Percentiles rank a stretch among this genome's conserved stretches.
These are phyloP conservation scores for Fagopyrum tataricum DNA, from an alignment of 148 eudicot species.

Conservation along the genomic window DNA sequence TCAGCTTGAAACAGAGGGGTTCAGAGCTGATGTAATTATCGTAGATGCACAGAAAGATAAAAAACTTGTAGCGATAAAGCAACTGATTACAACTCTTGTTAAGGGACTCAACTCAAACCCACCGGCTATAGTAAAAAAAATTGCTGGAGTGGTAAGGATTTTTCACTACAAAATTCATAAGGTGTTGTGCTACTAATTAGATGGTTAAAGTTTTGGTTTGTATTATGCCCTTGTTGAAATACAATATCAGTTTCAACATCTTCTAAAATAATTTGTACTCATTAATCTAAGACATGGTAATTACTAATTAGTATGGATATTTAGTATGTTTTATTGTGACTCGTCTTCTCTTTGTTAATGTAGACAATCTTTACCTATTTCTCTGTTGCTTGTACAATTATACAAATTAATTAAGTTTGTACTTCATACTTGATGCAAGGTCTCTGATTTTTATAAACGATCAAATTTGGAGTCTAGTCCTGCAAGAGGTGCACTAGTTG, in stretches of 20 bases:
- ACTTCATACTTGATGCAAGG: constrained; percentile 30
- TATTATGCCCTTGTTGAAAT: too few species aligned
- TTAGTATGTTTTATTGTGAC: not conserved
- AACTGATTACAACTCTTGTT: constrained; percentile 64
- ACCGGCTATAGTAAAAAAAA: constrained; percentile 81
- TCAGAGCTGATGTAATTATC: constrained; percentile 70
- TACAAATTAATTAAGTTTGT: not conserved
- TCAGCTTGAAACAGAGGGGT: constrained; percentile 65
- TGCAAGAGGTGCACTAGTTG: constrained; percentile 51
- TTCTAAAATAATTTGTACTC: too few species aligned
- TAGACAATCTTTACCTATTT: not conserved
- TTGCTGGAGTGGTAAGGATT: constrained; percentile 79
- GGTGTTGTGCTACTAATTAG: too few species aligned
- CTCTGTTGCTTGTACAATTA: not conserved
- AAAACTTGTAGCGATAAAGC: constrained; percentile 87
- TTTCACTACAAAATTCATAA: not conserved
- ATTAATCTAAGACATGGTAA: too few species aligned
- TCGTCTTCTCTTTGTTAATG: not conserved
- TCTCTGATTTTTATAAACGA: constrained; percentile 75
- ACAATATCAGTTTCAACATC: too few species aligned
- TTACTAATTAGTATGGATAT: too few species aligned
- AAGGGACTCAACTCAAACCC: constrained; percentile 74
- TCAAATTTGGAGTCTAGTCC: constrained; percentile 82
- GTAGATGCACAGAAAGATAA: constrained; percentile 84
- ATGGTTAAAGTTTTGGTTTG: too few species aligned